Evolutionary conservation across 2,329 filamentous ascomycete species (phyloP).

Genomic region (Pseudogymnoascus sp.): DNA sequence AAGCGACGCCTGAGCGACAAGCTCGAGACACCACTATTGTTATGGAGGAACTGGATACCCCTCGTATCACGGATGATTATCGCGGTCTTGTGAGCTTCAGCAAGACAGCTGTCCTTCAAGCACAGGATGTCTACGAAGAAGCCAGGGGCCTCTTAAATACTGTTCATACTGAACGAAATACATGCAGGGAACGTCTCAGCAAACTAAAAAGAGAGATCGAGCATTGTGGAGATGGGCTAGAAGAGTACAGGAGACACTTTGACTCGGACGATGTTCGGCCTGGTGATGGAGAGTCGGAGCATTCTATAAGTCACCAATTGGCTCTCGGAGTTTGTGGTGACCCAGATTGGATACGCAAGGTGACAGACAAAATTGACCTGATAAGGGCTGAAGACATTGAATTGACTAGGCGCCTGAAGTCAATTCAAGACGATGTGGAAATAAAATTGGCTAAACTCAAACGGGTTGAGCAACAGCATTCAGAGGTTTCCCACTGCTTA

Average conservation of each 20-base stretch:
- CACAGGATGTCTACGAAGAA: background rate
- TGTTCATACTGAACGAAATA: background rate
- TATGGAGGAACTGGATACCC: no score
- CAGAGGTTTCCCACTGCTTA: background rate
- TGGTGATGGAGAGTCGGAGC: background rate
- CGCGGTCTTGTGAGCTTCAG: no score
- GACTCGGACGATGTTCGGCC: background rate
- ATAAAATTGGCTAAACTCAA: background rate
- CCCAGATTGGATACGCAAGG: background rate
- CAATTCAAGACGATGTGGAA: background rate
- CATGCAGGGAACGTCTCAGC: background rate
- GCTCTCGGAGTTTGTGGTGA: background rate
- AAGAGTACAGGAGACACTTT: background rate
- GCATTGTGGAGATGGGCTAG: background rate
- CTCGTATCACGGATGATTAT: no score
- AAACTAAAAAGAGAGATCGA: background rate
- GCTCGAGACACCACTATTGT: no score
- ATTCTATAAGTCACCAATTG: background rate
- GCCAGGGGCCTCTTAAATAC: background rate
- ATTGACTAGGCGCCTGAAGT: background rate
- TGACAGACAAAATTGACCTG: background rate
- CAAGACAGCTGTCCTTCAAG: background rate
- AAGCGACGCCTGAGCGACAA: background rate
- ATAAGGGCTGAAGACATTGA: background rate
- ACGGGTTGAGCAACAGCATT: background rate